Evolutionary conservation across 2,329 filamentous ascomycete genomes (phyloP).

Genomic region (Aphanocladium album): DNA sequence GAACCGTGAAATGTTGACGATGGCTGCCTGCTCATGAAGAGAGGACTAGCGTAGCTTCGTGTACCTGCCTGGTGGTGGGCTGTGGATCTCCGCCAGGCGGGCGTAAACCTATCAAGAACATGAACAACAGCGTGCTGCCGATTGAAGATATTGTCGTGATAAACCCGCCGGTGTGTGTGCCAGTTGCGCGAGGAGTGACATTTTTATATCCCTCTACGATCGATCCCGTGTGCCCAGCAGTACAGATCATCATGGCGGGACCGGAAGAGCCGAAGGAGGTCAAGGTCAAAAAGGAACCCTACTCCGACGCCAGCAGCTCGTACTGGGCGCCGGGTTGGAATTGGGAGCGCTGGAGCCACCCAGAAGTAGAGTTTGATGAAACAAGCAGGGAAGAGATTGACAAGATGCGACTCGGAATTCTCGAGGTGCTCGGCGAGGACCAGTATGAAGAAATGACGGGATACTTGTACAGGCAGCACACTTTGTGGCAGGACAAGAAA

Average conservation of each 20-base stretch:
- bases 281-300: neutral
- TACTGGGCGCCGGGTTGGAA: conserved; percentile 20
- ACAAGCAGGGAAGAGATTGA: conserved; percentile 15
- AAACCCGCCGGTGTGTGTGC: neutral
- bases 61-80: too few relatives aligned
- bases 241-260: neutral
- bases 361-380: conserved; percentile 7
- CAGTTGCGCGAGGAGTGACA: too few relatives aligned
- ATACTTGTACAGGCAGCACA: neutral
- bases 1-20: neutral
- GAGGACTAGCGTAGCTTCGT: neutral
- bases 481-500: neutral
- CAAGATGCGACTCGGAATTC: conserved; percentile 17
- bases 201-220: neutral
- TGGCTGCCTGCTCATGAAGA: neutral
- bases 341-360: conserved; percentile 15
- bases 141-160: neutral
- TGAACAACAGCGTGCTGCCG: neutral
- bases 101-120: neutral
- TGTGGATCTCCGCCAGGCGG: too few relatives aligned
- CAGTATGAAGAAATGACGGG: conserved; percentile 8
- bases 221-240: neutral
- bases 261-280: neutral
- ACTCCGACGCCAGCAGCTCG: conserved; percentile 18
- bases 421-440: conserved; percentile 16